Evolutionary conservation across 495 filamentous ascomycete genomes (phyloP), one percentile per base, ranked within the genome.

Genomic region (Neurospora africana): DNA sequence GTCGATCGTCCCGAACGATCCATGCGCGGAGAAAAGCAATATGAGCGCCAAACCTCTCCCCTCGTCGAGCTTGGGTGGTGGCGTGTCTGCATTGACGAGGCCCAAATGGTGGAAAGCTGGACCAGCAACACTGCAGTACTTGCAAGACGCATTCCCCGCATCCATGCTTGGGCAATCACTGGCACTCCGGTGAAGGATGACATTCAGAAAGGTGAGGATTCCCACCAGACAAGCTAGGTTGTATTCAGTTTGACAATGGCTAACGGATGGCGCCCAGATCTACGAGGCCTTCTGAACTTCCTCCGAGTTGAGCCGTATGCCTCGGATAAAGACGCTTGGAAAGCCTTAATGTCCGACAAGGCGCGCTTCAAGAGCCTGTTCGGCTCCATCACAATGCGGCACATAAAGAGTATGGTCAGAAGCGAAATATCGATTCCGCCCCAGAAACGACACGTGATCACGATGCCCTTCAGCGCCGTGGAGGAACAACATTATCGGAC

Each of bases 1-100:
- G 81, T 83, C n/a, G 82, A 87, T 1, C 82, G 84, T 15, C 91
- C 93, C 1, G 81, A 86, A 30, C 88, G 93, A 30, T 85, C 84
- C 11, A 83, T 93, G 73, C 89, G 95, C 23, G 83, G 90, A 36
- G 79, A 84, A 70, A 89, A 89, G 74, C 87, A 87, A 70, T 91
- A 93, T 73, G 85, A 90, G 68, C 85, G 88, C 30, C 85, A 85
- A 33, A 89, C 86, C 35, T 93, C 92, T 5, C 95, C 95, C 0
- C 80, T 99, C 9, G 88, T 92, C 38, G 84, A 90, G 41, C 86
- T 97, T 5, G 88, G 84, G 11, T 99, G 95, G 95, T 97, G 94
- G 93, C 87, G 95, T 37, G 89, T 97, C 3, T 95, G 93, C 73
- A 87, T 98, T 4, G 95, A 99, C 77, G 95, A 98, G 80, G 95